Evolutionary conservation across 2,329 filamentous ascomycete species (phyloP), one percentile per base, ranked within the genome.

Genomic region (Alternaria gaisen): DNA sequence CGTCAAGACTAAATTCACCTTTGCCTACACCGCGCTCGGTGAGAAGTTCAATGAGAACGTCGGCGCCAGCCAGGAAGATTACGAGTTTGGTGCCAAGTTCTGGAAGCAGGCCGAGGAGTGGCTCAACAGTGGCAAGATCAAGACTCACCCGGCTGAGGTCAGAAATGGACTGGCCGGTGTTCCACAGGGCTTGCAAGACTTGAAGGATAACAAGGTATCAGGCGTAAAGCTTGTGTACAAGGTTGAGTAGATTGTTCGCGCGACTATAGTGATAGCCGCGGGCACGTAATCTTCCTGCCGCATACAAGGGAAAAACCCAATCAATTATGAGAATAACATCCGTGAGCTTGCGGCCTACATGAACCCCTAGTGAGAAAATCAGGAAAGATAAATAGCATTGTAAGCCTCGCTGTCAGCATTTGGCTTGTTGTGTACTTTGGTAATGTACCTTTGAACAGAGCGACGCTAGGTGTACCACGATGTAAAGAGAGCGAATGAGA

Each of bases 11-110:
- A 78, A 76, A 24, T 67, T 68, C 11, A 83, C 79, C 2, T 60
- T 83, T 5, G 82, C 69, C 3, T 83, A 83, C 66, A 83, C 80
- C 1, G 73, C 79, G 32, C 65, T 79, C 7, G 82, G 81, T 6
- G 81, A 83, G 56, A 63, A 63, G 12, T 78, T 58, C 77, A 69
- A 53, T 18, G 68, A 77, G 3, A 28, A 74, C n/a, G 71, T 69
- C 70, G 48, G 80, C 3, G 70, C 67, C 5, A 72, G 53, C 18
- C 62, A 65, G 24, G 55, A 68, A 18, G 67, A 77, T 28, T 75
- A 69, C 43, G 70, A 75, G 20, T 77, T 76, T 58, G 72, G 65
- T 11, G 53, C 55, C 14, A 73, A 66, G 60, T 76, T 72, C 52
- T 72, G 70, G 70, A 59, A 52, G 43, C 48, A 68, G 24, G 60